A percentile compares a stretch with the other conserved stretches of the same genome.
These are phyloP conservation scores for Hypoxylon perforatum DNA, from an alignment of 495 filamentous ascomycete species.

Conservation along the genomic window DNA sequence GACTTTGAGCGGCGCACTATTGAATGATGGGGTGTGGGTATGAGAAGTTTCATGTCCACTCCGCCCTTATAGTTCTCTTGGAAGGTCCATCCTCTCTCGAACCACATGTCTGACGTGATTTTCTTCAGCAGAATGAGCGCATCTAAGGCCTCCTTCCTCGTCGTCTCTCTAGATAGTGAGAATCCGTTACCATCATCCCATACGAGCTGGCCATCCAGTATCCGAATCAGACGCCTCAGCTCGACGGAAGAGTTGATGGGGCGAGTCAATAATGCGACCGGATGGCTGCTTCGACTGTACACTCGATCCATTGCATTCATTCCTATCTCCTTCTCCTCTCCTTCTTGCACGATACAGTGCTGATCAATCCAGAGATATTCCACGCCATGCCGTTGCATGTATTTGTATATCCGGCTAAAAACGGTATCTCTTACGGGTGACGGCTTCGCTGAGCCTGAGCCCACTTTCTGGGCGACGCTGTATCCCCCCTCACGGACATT, in stretches of 20 bases:
- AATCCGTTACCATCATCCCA: neutral
- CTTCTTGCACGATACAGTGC: conserved; percentile 33
- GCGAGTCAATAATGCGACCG: conserved; percentile 33
- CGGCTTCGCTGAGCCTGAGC: neutral
- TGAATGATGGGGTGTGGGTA: conserved; percentile 22
- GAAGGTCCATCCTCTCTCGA: conserved; percentile 40
- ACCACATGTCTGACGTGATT: conserved; percentile 40
- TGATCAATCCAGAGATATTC: conserved; percentile 37
- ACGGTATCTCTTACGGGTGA: conserved; percentile 26
- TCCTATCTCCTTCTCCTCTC: conserved; percentile 17
- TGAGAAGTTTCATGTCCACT: conserved; percentile 33
- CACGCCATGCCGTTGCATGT: conserved; percentile 29
- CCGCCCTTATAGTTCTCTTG: conserved; percentile 42
- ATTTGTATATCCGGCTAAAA: conserved; percentile 27
- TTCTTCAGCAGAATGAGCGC: conserved; percentile 18
- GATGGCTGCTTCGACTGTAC: conserved; percentile 30
- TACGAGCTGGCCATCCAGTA: neutral
- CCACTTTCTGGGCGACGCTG: conserved; percentile 3
- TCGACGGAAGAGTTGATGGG: conserved; percentile 10
- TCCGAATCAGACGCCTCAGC: conserved; percentile 12
- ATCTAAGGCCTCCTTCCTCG: neutral
- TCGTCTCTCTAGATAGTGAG: neutral
- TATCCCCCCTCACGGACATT: conserved; percentile 15
- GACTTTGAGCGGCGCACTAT: conserved; percentile 13
- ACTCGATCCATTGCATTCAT: conserved; percentile 38